Base-by-base conservation (phyloP, 164 flowering plant genomes). In the Liriodendron chinense region DNA sequence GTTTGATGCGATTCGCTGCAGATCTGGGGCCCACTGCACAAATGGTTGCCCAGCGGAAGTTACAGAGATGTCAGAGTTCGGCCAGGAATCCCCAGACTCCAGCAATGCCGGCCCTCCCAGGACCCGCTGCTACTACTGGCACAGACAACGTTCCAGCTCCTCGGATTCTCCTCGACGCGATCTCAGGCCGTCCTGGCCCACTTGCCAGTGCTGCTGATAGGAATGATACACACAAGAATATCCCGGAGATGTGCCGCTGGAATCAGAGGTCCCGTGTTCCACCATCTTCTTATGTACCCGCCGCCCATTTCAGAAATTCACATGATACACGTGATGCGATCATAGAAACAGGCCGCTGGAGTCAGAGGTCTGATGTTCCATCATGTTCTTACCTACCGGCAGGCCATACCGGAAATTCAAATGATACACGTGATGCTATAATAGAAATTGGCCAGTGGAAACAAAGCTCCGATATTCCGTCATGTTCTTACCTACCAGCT, bases 11-110 rank as follows among this genome's bases (percentile, higher is more conserved):
- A 65, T 91, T 88, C 50, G 82, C 73, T 26, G 83, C 81, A 82
- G 91, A 83, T 68, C 81, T 93, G 74, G 97, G 93, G 72, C 90
- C 88, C 61, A 85, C 80, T 21, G 95, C 90, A 34, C 84, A 86
- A 68, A 85, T 24, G 82, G 76, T 91, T 34, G 93, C 91, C 20
- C 68, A 76, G 21, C 69, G 74, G 71, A 91, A 89, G 77, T 64
- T 91, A 72, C 70, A 78, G 68, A 79, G 71, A 50, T 74, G 63
- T 24, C 69, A 26, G 47, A 65, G 24, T n/a, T n/a, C n/a, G n/a
- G n/a, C n/a, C n/a, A n/a, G n/a, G n/a, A n/a, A n/a, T 12, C 47
- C 20, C 1, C 28, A 49, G 47, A 67, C 66, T 63, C 20, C 48
- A 13, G 49, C 70, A 20, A 10, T 7, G 6, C 47, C 70, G 10